Evolutionary conservation across 2,329 filamentous ascomycete species (phyloP), one percentile per base, ranked within the genome.

Genomic region (Colletotrichum theobromicola): DNA sequence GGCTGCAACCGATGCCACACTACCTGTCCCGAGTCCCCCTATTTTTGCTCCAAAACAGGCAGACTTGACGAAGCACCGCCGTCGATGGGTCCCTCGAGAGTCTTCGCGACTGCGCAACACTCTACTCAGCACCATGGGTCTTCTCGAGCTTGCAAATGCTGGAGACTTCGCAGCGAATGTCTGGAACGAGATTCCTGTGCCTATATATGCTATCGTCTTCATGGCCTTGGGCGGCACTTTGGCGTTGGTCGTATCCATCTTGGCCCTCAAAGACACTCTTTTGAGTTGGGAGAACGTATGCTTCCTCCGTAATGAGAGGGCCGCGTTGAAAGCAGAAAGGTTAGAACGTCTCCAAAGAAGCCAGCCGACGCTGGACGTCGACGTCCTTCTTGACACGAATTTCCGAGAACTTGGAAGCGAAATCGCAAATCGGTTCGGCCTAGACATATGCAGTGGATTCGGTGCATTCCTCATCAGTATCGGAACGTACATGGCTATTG

Each of bases 91-190:
- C 7, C 28, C 63, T 5, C 28, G n/a, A n/a, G 35, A 35, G 7
- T 30, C 63, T 12, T 37, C 21, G 3, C 12, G 21, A 3, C 9
- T 58, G n/a, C 28, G 64, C 15, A 58, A 67, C 7, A 67, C 18
- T 16, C 26, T 66, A 24, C 28, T 66, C 15, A 66, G 42, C 18
- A 66, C 63, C 5, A 66, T 90, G 2, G 90, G 88, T 1, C 87
- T 88, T 62, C 85, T 91, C 21, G 89, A 91, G 74, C 82, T 90
- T 3, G 87, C 87, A 67, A 91, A 91, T 77, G 88, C 88, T 0
- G 85, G 86, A 3, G 89, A 91, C 76, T 91, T 91, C 69, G 88
- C 89, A 0, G 89, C 89, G 70, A 91, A 91, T 69, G 85, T 91
- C 2, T 91, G 88, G 87, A 91, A 91, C 76, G 76, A 86, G 2